Percentiles rank a stretch among this genome's conserved stretches.
phyloP scores from a whole-genome alignment of 106 monocot species.

The Hemerocallis citrina region DNA sequence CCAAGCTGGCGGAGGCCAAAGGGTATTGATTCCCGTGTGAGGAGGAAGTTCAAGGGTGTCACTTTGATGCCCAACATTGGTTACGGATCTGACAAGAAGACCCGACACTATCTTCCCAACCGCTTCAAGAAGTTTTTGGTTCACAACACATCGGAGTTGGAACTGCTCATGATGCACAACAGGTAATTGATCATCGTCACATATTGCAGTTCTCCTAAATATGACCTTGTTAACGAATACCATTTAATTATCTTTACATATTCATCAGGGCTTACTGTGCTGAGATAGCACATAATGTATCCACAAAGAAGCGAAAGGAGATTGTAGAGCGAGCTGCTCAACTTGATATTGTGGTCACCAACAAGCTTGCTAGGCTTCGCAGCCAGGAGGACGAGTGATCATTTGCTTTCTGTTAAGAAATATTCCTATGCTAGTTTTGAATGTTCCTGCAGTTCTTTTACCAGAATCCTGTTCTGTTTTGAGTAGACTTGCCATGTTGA shows the following conservation, averaged over 20 bases:
- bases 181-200: conserved; percentile 6
- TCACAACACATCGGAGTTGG: conserved; percentile 31
- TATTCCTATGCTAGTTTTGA: too few species aligned
- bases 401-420: neutral
- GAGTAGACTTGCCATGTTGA: too few species aligned
- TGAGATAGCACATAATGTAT: conserved; percentile 40
- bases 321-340: conserved; percentile 40
- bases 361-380: conserved; percentile 59
- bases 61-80: conserved; percentile 61
- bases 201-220: neutral
- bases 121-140: conserved; percentile 33
- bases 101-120: conserved; percentile 35
- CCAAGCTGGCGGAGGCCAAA: conserved; percentile 57
- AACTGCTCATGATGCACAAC: conserved; percentile 53
- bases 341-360: conserved; percentile 42
- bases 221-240: too few species aligned
- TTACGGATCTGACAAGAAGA: conserved; percentile 49
- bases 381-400: conserved; percentile 65
- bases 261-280: conserved; percentile 39
- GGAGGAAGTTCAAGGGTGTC: conserved; percentile 51
- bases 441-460: too few species aligned
- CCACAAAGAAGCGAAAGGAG: conserved; percentile 38
- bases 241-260: neutral
- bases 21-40: conserved; percentile 51
- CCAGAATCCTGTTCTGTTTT: too few species aligned